Conservation (phyloP, 805 yeast genomes). For the Cyberlindnera misumaiensis region DNA sequence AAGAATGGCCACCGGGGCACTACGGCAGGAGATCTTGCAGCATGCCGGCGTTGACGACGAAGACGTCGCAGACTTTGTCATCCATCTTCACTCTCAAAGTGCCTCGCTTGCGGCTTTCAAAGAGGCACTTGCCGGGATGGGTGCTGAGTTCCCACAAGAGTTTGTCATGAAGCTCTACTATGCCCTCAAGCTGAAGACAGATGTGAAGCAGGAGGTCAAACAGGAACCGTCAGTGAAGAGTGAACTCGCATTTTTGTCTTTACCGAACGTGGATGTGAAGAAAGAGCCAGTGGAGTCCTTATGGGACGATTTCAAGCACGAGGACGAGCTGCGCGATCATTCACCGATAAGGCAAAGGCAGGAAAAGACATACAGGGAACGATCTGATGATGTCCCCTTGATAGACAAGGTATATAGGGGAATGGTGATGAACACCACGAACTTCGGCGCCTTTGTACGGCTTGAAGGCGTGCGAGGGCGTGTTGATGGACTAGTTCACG, state of each 20-base stretch:
- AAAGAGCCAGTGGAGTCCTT: conserved; percentile 8
- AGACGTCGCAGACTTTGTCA: conserved; percentile 40
- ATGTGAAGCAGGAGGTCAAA: not conserved
- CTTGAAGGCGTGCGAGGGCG: conserved; percentile 32
- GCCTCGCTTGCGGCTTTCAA: conserved; percentile 29
- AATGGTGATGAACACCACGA: conserved; percentile 46
- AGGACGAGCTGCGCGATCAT: conserved; percentile 10
- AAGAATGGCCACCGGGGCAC: not conserved
- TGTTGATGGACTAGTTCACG: conserved; percentile 66
- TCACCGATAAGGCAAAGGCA: conserved; percentile 5
- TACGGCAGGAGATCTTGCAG: conserved; percentile 13
- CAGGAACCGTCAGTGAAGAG: not conserved
- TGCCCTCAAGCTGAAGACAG: conserved; percentile 9
- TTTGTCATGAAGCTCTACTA: conserved; percentile 16
- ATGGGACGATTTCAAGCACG: conserved; percentile 20
- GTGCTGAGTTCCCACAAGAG: conserved; percentile 33
- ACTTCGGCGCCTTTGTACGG: conserved; percentile 75
- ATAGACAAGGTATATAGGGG: conserved; percentile 54
- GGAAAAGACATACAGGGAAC: conserved; percentile 15
- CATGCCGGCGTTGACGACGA: conserved; percentile 34
- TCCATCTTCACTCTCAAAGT: conserved; percentile 31
- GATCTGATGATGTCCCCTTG: conserved; percentile 25
- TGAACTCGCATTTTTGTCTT: conserved; percentile 9
- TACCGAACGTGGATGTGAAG: conserved; percentile 19
- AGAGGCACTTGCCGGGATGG: conserved; percentile 32